Evolutionary conservation across 495 filamentous ascomycete genomes (phyloP), one percentile per base, ranked within the genome.

Genomic region (Elaphomyces granulatus): DNA sequence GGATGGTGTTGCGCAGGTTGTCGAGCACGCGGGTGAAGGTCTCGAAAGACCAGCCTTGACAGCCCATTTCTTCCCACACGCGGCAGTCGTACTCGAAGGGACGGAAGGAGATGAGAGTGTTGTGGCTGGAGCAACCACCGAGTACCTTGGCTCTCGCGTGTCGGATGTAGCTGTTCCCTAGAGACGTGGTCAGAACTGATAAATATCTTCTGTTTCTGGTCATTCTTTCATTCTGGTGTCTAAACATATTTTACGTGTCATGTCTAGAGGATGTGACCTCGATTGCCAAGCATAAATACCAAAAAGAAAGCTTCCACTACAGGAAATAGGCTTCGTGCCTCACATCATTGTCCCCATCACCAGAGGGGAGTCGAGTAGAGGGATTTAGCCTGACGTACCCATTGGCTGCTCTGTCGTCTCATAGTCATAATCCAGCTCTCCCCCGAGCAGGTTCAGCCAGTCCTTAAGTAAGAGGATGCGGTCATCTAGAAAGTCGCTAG

Each of bases 391-490:
- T 17, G 19, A 57, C 68, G 53, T 66, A 75, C 77, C 77, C 63
- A 74, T 81, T 38, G 82, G 81, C 56, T 88, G 83, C 58, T 86
- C 83, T 31, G 72, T 80, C n/a, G 83, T 90, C 38, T 71, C 72
- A 60, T 90, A 90, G 47, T 87, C 83, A 59, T 82, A 87, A 58
- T 87, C 83, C 34, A 87, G 67, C 48, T 87, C 83, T 43, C 82
- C 81, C 37, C 82, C 83, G 8, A 88, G 68, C 15, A 88, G 61
- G 35, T 65, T 72, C 28, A 87, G 62, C 83, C 83, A 87, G 53
- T 87, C 77, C 48, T 81, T 81, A 36, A 90, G 67, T 42, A 83
- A 77, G 33, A 87, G 64, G 21, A 77, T 75, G 9, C 76, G 73
- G 53, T 81, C 77, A 54, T 81, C 74, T 55, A 70, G 71, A 55